Conservation (phyloP, 306 rosid species). For the Echinosophora koreensis region DNA sequence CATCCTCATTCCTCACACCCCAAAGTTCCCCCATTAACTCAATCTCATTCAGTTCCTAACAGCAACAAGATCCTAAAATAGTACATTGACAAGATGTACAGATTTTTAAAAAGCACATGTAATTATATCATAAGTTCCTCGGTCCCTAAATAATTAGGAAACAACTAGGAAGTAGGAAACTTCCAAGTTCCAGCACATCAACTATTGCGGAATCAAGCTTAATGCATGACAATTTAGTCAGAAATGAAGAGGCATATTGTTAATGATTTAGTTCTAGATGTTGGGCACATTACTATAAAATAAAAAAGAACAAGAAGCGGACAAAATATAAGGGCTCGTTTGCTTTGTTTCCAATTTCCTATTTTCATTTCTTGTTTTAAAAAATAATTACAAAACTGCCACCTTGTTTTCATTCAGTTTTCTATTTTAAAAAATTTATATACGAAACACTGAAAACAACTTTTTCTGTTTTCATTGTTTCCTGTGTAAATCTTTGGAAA, state of each 20-base stretch:
- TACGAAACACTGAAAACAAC: no score
- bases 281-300: neutral
- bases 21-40: neutral
- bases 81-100: neutral
- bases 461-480: no score
- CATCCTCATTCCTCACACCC: slow-evolving; percentile 9
- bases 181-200: neutral
- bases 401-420: no score
- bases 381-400: no score
- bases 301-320: neutral
- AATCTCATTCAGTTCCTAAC: slow-evolving; percentile 11
- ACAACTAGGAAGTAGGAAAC: slow-evolving; percentile 3
- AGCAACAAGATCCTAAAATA: slow-evolving; percentile 1
- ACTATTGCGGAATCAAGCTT: slow-evolving; percentile 11
- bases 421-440: no score
- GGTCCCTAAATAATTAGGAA: neutral
- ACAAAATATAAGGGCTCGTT: neutral
- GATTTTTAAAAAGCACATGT: neutral
- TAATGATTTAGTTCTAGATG: neutral
- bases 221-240: neutral
- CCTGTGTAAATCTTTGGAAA: no score
- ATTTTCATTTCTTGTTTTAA: no score
- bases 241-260: slow-evolving; percentile 23
- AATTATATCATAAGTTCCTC: neutral
- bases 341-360: no score